Base-by-base conservation (phyloP, 495 filamentous ascomycete species). In the Hyaloscypha variabilis region DNA sequence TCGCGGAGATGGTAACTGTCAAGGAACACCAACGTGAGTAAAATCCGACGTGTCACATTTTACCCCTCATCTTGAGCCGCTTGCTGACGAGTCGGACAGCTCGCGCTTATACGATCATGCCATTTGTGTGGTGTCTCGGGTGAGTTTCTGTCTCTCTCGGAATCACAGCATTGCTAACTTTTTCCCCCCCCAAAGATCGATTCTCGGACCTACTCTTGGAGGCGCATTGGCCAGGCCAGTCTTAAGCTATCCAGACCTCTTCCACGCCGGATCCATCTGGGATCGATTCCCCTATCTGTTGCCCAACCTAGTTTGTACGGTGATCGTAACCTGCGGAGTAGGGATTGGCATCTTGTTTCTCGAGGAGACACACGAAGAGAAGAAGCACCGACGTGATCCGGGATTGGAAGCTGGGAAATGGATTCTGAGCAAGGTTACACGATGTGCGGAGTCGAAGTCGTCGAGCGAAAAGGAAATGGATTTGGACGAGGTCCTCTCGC, bases 41-140 rank as follows among this genome's bases (percentile, higher is more conserved):
- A 34, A 49, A 46, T 54, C 14, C n/a, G 61, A 60, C 28, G 21
- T 42, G 29, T 34, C 57, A 50, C 31, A 30, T 28, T 51, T 10
- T 17, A 13, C 23, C 14, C 42, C 54, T 53, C 53, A 26, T 14
- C 46, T 30, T 36, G 42, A 50, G 26, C 23, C 24, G 62, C 61
- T 60, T 60, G 26, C 62, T 56, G 56, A 67, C 60, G 49, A 31
- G 52, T 64, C 58, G 14, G 8, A 49, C 65, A 92, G 90, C 92
- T 62, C 91, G 89, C 53, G 96, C 93, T 52, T 99, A 93, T 77
- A 88, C 95, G 8, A 92, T 99, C 71, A 97, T 99, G 95, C 95
- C 95, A 1, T 91, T 97, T 69, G 89, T 97, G 29, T 99, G 96
- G 96, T 97, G 93, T 74, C 78, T 99, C 69, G 95, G 95, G 88